Base-by-base conservation (phyloP, 176 grass and related monocot genomes). In the Avena sativa region DNA sequence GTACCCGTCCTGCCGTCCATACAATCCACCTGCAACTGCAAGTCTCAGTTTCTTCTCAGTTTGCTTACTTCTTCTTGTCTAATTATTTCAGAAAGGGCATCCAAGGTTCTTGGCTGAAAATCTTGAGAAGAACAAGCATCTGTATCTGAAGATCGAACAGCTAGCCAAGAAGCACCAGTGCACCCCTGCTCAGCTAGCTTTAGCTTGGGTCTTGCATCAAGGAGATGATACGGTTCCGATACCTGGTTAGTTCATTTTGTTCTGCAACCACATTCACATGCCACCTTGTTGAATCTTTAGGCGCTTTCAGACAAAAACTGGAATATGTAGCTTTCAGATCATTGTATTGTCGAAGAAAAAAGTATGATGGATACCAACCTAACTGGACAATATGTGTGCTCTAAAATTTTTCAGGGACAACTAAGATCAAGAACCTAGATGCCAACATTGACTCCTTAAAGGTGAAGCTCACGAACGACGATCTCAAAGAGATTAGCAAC, bases 141-240 rank as follows among this genome's bases (percentile, higher is more conserved):
- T 94, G 6, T 94, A 80, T 82, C 49, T 87, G 40, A 83, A 87
- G 38, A 34, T 94, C 14, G 87, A 79, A 30, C 83, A 82, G 12
- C 76, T 94, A 40, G 82, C 90, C 1, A 87, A 79, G 69, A 97
- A 94, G 75, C 90, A 97, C 43, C 84, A 93, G 47, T 92, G 94
- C 34, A 92, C 79, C 76, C 70, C 89, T 13, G 64, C 86, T 83
- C 92, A 92, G 59, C 76, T 97, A 62, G 94, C 94, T 89, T 55
- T 92, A 25, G 89, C 94, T 57, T 97, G 94, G 94, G 83, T 97
- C 74, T 55, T 93, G 19, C 87, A 92, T 60, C 94, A 97, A 90
- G 94, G 93, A 71, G 76, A 90, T 64, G 83, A 92, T 85, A 88
- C 93, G 43, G 92, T 85, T 76, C 94, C 92, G 3, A 92, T 97